Percentiles rank a stretch among this genome's conserved stretches.
Conservation (phyloP, 2,329 filamentous ascomycete species). For the Microsporum ferrugineum region DNA sequence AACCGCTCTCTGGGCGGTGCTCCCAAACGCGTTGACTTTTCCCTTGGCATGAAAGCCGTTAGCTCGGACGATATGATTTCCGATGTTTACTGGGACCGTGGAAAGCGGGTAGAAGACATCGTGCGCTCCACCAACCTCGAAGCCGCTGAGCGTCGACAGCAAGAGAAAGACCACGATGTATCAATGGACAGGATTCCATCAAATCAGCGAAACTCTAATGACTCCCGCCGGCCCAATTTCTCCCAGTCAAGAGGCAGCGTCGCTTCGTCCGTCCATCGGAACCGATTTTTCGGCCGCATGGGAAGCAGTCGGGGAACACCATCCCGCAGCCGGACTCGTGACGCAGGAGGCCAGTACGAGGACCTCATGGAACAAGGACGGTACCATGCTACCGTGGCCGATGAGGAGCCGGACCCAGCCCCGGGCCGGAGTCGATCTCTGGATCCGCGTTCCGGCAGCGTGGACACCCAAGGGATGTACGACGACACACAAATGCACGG, state of each 20-base stretch:
- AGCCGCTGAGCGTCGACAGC: conserved; percentile 29
- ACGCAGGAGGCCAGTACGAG: conserved; percentile 20
- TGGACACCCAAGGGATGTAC: conserved; percentile 15
- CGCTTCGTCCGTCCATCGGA: conserved; percentile 39
- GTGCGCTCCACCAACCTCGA: conserved; percentile 31
- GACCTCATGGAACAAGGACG: conserved; percentile 40
- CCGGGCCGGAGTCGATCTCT: neutral
- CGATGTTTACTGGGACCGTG: conserved; percentile 53
- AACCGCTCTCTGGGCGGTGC: conserved; percentile 47
- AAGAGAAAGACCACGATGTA: conserved; percentile 14
- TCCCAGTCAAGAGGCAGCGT: conserved; percentile 17
- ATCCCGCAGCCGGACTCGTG: neutral
- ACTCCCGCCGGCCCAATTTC: conserved; percentile 16
- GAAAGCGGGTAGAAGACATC: conserved; percentile 32
- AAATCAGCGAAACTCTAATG: conserved; percentile 14
- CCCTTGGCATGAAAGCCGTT: conserved; percentile 53
- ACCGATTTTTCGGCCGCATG: conserved; percentile 50
- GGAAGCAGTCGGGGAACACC: conserved; percentile 19
- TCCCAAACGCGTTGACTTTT: conserved; percentile 57
- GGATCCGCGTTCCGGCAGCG: conserved; percentile 16
- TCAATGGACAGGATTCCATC: conserved; percentile 15
- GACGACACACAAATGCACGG: conserved; percentile 5
- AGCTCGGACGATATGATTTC: conserved; percentile 48
- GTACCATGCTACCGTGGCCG: conserved; percentile 24
- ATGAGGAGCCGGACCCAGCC: neutral